phyloP scores from a whole-genome alignment of 2,329 filamentous ascomycete species.

The Allantophomopsis cytisporea region DNA sequence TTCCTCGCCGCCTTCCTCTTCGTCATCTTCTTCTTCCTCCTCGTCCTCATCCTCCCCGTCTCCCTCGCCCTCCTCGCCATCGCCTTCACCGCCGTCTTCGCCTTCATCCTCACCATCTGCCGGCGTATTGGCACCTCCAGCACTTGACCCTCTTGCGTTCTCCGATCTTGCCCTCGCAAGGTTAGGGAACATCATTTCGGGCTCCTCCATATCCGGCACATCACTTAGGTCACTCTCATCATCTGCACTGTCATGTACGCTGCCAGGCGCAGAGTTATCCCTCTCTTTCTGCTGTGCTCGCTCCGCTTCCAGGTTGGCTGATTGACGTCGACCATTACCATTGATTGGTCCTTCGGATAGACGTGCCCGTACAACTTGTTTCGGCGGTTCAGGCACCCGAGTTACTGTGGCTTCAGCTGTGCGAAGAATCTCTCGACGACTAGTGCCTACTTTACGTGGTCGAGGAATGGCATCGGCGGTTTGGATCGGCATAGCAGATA shows the following conservation, averaged over 20 bases:
- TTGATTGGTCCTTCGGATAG: slow-evolving; percentile 22
- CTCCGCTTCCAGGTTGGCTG: slow-evolving; percentile 33
- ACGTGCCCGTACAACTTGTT: slow-evolving; percentile 8
- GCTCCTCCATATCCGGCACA: slow-evolving; percentile 21
- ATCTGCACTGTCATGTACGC: slow-evolving; percentile 34
- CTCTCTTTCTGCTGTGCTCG: slow-evolving; percentile 20
- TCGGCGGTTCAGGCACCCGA: slow-evolving; percentile 20
- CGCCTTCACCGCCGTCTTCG: too few relatives aligned
- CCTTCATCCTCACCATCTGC: neutral
- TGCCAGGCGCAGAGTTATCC: slow-evolving; percentile 18
- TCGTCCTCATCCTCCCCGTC: too few relatives aligned
- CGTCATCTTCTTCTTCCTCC: too few relatives aligned
- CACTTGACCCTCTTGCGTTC: neutral
- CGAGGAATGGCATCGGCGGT: slow-evolving; percentile 8
- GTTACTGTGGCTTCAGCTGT: slow-evolving; percentile 46
- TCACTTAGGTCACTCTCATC: slow-evolving; percentile 41
- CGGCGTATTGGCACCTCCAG: neutral
- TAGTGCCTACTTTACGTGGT: slow-evolving; percentile 14
- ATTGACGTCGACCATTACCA: slow-evolving; percentile 24
- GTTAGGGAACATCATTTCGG: slow-evolving; percentile 2
- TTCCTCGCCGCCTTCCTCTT: too few relatives aligned
- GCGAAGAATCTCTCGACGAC: slow-evolving; percentile 36
- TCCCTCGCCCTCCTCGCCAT: too few relatives aligned
- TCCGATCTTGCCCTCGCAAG: neutral
- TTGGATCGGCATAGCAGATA: neutral